Conservation (phyloP, 1,139 yeast species). For the Magnusiomyces magnusii region DNA sequence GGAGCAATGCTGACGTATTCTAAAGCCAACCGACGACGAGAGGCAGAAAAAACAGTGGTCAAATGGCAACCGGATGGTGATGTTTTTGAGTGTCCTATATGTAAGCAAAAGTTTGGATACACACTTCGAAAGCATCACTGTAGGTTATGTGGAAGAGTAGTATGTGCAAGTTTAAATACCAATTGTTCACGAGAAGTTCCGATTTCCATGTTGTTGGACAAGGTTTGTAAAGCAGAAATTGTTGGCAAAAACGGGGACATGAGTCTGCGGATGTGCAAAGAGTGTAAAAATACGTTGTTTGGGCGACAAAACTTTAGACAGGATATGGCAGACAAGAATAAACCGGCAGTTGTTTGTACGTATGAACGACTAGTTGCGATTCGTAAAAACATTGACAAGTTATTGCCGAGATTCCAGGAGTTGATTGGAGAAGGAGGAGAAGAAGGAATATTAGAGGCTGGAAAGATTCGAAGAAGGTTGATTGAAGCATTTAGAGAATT, state of each 20-base stretch:
- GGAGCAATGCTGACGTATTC: conserved; percentile 21
- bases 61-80: conserved; percentile 60
- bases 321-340: conserved; percentile 29
- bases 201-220: conserved; percentile 41
- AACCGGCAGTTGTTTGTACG: conserved; percentile 25
- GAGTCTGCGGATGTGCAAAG: conserved; percentile 51
- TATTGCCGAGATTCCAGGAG: conserved; percentile 40
- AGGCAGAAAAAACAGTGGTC: conserved; percentile 47
- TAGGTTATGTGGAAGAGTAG: conserved; percentile 71
- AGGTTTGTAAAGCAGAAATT: conserved; percentile 13
- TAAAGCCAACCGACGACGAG: conserved; percentile 26
- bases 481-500: conserved; percentile 41
- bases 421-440: conserved; percentile 19
- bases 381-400: conserved; percentile 31
- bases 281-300: conserved; percentile 59
- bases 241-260: conserved; percentile 22
- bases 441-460: conserved; percentile 33
- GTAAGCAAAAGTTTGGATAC: conserved; percentile 50
- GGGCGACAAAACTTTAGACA: conserved; percentile 45
- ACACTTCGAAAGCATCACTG: conserved; percentile 79
- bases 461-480: conserved; percentile 37
- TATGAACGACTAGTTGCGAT: conserved; percentile 11
- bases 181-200: conserved; percentile 74
- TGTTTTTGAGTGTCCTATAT: conserved; percentile 53
- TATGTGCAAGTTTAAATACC: conserved; percentile 58